phyloP scores from a whole-genome alignment of 2,329 filamentous ascomycete species.

The Talaromyces sp. region DNA sequence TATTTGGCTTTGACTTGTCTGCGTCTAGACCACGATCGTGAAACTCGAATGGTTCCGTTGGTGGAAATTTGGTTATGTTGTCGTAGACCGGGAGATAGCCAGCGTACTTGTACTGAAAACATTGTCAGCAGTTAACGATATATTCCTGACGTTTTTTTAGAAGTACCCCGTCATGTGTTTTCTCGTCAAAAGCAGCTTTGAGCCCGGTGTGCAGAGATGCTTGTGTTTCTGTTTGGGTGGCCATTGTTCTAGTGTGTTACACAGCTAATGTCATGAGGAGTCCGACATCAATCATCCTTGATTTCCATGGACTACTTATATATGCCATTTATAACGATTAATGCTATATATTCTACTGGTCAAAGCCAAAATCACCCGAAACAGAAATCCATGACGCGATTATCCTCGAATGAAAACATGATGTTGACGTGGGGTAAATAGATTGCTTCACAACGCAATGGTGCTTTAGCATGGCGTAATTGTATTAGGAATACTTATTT shows the following conservation, averaged over 20 bases:
- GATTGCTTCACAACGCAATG: background rate
- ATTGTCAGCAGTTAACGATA: background rate
- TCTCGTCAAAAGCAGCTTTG: background rate
- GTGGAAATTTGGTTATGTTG: constrained; percentile 28
- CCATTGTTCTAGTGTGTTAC: background rate
- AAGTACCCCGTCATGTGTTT: background rate
- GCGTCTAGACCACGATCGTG: constrained; percentile 37
- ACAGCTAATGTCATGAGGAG: background rate
- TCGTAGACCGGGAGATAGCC: constrained; percentile 21
- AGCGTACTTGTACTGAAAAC: constrained; percentile 16
- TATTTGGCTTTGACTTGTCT: constrained; percentile 39
- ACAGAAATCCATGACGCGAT: background rate
- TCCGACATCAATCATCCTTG: background rate
- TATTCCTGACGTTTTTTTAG: accelerated
- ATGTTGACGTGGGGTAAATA: background rate
- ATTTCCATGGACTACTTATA: background rate
- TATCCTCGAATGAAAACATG: background rate
- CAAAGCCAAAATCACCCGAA: background rate
- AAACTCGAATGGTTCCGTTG: constrained; percentile 39
- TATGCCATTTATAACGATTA: too few species aligned
- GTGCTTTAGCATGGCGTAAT: background rate
- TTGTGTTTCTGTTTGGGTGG: background rate
- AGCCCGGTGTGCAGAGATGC: background rate
- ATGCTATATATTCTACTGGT: too few species aligned
- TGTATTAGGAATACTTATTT: background rate